phyloP scores from a whole-genome alignment of 441 rosid genomes.

The Daphne laureola region DNA sequence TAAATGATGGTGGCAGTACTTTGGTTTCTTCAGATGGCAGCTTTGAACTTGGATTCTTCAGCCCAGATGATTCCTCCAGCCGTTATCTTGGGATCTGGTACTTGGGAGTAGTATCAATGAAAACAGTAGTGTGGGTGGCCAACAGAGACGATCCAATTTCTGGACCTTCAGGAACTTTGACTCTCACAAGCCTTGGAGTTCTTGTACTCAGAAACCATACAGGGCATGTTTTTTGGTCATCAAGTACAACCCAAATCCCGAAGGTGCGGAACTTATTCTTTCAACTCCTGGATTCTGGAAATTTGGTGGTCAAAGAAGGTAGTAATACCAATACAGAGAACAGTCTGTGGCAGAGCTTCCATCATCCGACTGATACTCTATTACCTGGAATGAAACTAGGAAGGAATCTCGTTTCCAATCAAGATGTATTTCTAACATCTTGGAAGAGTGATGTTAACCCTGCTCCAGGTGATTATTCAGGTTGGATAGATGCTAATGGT shows the following conservation, averaged over 20 bases:
- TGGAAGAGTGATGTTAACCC: slow-evolving; percentile 20
- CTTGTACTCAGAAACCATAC: slow-evolving; percentile 10
- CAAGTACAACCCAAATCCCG: slow-evolving; percentile 4
- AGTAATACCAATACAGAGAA: not conserved
- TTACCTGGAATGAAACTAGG: slow-evolving; percentile 21
- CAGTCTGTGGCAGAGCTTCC: slow-evolving; percentile 19
- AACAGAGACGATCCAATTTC: slow-evolving; percentile 18
- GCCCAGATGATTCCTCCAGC: slow-evolving; percentile 9
- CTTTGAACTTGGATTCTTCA: slow-evolving; percentile 24
- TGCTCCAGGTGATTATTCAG: slow-evolving; percentile 9
- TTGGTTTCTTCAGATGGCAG: slow-evolving; percentile 15
- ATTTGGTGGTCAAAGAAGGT: slow-evolving; percentile 10
- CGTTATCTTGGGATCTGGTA: slow-evolving; percentile 27
- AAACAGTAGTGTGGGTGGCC: slow-evolving; percentile 22
- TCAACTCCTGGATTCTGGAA: slow-evolving; percentile 14
- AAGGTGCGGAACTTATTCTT: not conserved
- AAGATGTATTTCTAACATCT: slow-evolving; percentile 15
- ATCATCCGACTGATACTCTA: slow-evolving; percentile 12
- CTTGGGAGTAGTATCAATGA: not conserved
- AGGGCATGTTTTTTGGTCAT: slow-evolving; percentile 12
- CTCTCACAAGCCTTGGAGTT: slow-evolving; percentile 10
- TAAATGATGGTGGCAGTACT: slow-evolving; percentile 14
- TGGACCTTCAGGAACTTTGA: slow-evolving; percentile 14
- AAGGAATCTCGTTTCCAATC: slow-evolving; percentile 7
- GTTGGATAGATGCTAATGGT: slow-evolving; percentile 3